Conservation (phyloP, 495 filamentous ascomycete genomes). For the Penicillium bialowiezense region DNA sequence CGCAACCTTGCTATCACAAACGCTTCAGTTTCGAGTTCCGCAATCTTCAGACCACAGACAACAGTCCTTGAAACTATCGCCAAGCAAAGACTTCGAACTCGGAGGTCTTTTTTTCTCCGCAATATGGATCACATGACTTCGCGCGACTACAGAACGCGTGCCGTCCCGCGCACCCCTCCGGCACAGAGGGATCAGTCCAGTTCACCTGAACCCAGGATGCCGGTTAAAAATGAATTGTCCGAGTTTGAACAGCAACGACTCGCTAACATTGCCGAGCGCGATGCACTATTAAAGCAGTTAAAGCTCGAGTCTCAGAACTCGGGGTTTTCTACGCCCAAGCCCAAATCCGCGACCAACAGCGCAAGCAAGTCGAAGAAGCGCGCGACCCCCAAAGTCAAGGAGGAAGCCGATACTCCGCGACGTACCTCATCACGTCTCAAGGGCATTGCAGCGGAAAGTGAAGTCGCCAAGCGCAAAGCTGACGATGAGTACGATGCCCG, state of each 20-base stretch:
- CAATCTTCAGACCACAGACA: not conserved
- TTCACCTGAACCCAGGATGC: conserved; percentile 5
- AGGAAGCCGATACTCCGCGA: conserved; percentile 49
- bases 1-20: too few relatives aligned
- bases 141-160: not conserved
- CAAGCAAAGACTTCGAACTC: not conserved
- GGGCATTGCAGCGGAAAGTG: conserved; percentile 67
- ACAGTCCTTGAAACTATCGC: not conserved
- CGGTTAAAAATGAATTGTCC: conserved; percentile 40
- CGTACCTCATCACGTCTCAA: conserved; percentile 65
- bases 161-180: conserved; percentile 1
- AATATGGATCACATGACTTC: conserved; percentile 4
- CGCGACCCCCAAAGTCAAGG: conserved; percentile 41
- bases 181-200: not conserved
- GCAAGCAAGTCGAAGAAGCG: conserved; percentile 46
- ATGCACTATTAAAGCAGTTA: conserved; percentile 62
- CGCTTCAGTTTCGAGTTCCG: not conserved
- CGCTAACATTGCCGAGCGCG: conserved; percentile 71
- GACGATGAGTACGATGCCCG: conserved; percentile 66
- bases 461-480: conserved; percentile 74
- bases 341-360: conserved; percentile 25
- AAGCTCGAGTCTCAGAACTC: conserved; percentile 51
- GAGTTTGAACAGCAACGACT: conserved; percentile 70
- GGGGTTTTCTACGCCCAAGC: conserved; percentile 42
- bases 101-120: conserved; percentile 2